Evolutionary conservation across 352 stramenopile species (phyloP).

Genomic region (Phytopythium vexans): DNA sequence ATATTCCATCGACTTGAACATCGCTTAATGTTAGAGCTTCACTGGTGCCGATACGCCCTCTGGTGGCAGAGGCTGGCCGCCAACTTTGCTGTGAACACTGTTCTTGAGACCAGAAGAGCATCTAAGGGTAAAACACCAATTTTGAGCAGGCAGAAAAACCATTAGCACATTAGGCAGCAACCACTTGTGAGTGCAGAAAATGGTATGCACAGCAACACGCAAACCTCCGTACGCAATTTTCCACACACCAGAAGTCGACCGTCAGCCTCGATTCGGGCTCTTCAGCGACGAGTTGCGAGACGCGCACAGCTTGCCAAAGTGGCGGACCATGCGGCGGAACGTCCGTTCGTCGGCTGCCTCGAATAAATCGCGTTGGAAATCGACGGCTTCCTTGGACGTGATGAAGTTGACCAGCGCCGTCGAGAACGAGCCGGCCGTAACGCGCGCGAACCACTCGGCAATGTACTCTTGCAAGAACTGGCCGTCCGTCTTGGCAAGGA

Average conservation of each 20-base stretch:
- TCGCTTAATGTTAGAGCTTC: too few species aligned
- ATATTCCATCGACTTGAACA: conserved; percentile 50
- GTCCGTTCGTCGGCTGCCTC: conserved; percentile 51
- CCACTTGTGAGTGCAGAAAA: too few species aligned
- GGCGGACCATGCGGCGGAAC: conserved; percentile 70
- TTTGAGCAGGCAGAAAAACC: too few species aligned
- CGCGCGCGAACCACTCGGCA: conserved; percentile 61
- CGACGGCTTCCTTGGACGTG: conserved; percentile 42
- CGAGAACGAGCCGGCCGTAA: conserved; percentile 31
- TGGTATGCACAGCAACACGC: background rate
- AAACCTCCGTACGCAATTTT: conserved; percentile 5
- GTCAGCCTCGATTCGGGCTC: conserved; percentile 20
- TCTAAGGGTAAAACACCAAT: too few species aligned
- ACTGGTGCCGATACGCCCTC: too few species aligned
- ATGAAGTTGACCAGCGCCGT: conserved; percentile 52
- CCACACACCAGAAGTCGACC: background rate
- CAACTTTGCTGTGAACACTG: too few species aligned
- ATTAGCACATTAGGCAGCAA: too few species aligned
- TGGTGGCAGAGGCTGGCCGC: too few species aligned
- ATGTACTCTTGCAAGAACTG: conserved; percentile 52
- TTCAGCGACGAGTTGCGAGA: conserved; percentile 64
- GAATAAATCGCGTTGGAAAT: conserved; percentile 75
- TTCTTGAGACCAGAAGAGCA: too few species aligned
- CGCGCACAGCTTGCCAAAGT: conserved; percentile 81
- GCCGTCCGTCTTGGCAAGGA: conserved; percentile 66